A percentile compares a stretch with the other conserved stretches of the same genome.
Conservation (phyloP, 371 early-diverging fungal species). For the Mucor plumbeus region DNA sequence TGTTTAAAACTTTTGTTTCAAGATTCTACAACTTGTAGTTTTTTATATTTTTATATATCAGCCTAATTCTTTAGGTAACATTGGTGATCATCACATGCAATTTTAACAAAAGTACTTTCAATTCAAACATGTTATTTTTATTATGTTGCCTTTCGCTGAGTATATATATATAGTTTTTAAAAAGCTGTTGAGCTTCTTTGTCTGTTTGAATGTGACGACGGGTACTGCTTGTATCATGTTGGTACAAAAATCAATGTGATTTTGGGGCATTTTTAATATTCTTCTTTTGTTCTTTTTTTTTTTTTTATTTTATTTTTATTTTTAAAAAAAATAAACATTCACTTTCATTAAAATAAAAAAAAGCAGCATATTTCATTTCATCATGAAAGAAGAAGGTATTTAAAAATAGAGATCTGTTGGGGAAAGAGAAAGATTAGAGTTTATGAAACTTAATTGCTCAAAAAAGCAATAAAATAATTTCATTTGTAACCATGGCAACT, state of each 20-base stretch:
- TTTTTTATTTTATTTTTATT: constrained; percentile 12
- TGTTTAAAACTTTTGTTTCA: not conserved
- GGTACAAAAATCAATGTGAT: not conserved
- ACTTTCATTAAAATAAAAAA: not conserved
- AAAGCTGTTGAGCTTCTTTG: constrained; percentile 5
- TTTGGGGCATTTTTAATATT: constrained; percentile 6
- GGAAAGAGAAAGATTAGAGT: not conserved
- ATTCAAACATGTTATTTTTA: not conserved
- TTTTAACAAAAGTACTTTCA: not conserved
- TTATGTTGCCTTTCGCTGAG: not conserved
- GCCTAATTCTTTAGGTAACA: not conserved
- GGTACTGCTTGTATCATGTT: not conserved
- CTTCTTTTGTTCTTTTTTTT: not conserved
- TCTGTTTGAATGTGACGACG: not conserved
- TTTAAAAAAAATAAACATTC: not conserved
- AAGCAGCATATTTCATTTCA: not conserved
- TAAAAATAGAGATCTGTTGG: not conserved
- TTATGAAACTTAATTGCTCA: constrained; percentile 9
- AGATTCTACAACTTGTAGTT: not conserved
- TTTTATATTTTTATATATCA: not conserved
- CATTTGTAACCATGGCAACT: constrained; percentile 7
- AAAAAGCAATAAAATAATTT: constrained; percentile 3
- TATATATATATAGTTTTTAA: not conserved
- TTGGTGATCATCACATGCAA: constrained; percentile 14
- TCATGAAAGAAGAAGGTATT: constrained; percentile 18